A percentile compares a stretch with the other conserved stretches of the same genome.
These are phyloP conservation scores for Hemerocallis citrina DNA, from an alignment of 106 monocot genomes.

Conservation along the genomic window DNA sequence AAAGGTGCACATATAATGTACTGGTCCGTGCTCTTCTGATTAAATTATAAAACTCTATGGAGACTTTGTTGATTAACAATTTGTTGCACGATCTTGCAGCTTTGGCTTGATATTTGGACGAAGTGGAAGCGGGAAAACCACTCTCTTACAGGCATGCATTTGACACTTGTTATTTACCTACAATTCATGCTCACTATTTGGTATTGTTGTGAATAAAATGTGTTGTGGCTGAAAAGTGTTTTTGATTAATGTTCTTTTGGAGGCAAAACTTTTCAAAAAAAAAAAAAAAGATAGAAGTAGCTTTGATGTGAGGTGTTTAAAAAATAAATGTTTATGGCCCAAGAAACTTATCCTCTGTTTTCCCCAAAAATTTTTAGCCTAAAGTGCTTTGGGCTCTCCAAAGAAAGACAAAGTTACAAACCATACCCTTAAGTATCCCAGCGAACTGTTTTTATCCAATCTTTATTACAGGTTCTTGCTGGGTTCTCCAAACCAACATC, in stretches of 20 bases:
- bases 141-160: too few species aligned
- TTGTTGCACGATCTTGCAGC: conserved; percentile 23
- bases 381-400: background rate
- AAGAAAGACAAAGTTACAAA: too few species aligned
- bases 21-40: conserved; percentile 45
- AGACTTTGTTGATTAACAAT: background rate
- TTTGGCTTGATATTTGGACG: conserved; percentile 89
- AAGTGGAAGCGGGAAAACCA: conserved; percentile 93
- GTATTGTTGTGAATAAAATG: too few species aligned
- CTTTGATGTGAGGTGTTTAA: too few species aligned
- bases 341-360: too few species aligned
- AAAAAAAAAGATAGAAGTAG: too few species aligned
- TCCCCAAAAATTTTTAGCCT: too few species aligned
- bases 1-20: too few species aligned
- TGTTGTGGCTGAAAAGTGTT: too few species aligned
- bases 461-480: conserved; percentile 63
- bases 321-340: too few species aligned
- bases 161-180: conserved; percentile 81
- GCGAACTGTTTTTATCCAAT: background rate
- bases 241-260: background rate
- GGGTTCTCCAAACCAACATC: conserved; percentile 75
- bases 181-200: conserved; percentile 13
- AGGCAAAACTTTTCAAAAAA: too few species aligned
- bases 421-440: too few species aligned
- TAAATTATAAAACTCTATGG: conserved; percentile 37